Evolutionary conservation across 805 yeast genomes (phyloP).

Genomic region (Lipomyces starkeyi): DNA sequence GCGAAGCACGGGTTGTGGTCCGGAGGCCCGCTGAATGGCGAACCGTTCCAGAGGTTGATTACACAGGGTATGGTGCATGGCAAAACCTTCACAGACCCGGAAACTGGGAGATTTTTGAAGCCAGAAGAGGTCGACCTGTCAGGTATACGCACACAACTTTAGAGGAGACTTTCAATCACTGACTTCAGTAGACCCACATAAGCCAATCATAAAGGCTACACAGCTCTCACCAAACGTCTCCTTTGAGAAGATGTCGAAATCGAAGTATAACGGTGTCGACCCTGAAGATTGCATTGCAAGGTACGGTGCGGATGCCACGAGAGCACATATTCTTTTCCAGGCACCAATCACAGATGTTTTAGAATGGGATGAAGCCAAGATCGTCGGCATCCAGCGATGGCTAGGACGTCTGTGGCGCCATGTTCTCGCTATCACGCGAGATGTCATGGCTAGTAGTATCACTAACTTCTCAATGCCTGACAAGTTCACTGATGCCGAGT

Average conservation of each 20-base stretch:
- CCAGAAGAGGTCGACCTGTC: conserved; percentile 70
- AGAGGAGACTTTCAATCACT: conserved; percentile 10
- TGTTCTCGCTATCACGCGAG: conserved; percentile 13
- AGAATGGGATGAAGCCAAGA: conserved; percentile 89
- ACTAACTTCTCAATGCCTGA: conserved; percentile 15
- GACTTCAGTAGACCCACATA: conserved; percentile 32
- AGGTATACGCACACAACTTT: conserved; percentile 41
- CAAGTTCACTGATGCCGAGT: conserved; percentile 53
- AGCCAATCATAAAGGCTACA: conserved; percentile 56
- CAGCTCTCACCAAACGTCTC: conserved; percentile 61
- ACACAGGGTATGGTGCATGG: conserved; percentile 99
- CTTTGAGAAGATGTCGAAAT: conserved; percentile 95
- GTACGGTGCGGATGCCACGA: conserved; percentile 92
- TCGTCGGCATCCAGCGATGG: conserved; percentile 90
- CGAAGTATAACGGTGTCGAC: conserved; percentile 93
- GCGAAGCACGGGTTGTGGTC: conserved; percentile 71
- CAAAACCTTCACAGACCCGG: conserved; percentile 75
- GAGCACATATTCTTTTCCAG: conserved; percentile 91
- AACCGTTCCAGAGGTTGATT: conserved; percentile 79
- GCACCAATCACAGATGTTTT: conserved; percentile 85
- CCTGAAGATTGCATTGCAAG: conserved; percentile 73
- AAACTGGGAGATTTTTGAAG: conserved; percentile 72
- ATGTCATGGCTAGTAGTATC: conserved; percentile 7
- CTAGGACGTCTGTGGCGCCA: conserved; percentile 57
- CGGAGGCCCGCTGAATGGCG: conserved; percentile 63